Percentiles rank a stretch among this genome's conserved stretches.
Conservation (phyloP, 768 basidiomycete species). For the Auriscalpium orientale region DNA sequence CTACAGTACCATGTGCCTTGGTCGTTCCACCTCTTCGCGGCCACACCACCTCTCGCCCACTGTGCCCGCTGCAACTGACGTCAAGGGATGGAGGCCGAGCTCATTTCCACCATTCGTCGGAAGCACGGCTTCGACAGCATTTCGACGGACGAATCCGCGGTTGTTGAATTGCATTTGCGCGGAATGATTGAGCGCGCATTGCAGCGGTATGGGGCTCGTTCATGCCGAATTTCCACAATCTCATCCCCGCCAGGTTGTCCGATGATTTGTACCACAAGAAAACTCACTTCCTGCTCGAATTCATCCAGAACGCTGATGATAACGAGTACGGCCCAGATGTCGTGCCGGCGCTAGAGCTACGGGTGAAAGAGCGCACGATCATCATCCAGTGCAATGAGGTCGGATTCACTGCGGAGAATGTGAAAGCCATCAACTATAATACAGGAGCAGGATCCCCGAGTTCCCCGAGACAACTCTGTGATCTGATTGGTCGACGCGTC, state of each 20-base stretch:
- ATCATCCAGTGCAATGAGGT: conserved; percentile 18
- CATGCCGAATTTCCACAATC: too few species aligned
- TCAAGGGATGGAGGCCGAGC: too few species aligned
- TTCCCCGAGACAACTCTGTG: too few species aligned
- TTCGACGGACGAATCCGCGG: not conserved
- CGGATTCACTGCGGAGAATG: conserved; percentile 16
- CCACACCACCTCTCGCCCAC: too few species aligned
- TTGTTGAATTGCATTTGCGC: not conserved
- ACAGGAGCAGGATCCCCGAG: too few species aligned
- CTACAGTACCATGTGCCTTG: too few species aligned
- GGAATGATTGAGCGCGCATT: conserved; percentile 12
- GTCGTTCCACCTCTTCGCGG: too few species aligned
- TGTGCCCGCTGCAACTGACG: too few species aligned
- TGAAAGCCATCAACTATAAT: conserved; percentile 20
- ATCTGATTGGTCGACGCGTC: too few species aligned
- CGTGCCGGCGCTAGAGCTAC: conserved; percentile 11
- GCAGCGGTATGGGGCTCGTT: conserved; percentile 4
- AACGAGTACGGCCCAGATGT: conserved; percentile 11
- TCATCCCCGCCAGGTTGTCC: conserved; percentile 9
- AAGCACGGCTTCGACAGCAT: conserved; percentile 7
- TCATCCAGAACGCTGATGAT: conserved; percentile 25
- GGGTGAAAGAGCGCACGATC: conserved; percentile 7
- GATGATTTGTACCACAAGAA: conserved; percentile 21
- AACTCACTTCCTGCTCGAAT: conserved; percentile 22
- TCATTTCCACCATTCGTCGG: conserved; percentile 2